Base-by-base conservation (phyloP, 306 rosid species). In the Begonia masoniana region DNA sequence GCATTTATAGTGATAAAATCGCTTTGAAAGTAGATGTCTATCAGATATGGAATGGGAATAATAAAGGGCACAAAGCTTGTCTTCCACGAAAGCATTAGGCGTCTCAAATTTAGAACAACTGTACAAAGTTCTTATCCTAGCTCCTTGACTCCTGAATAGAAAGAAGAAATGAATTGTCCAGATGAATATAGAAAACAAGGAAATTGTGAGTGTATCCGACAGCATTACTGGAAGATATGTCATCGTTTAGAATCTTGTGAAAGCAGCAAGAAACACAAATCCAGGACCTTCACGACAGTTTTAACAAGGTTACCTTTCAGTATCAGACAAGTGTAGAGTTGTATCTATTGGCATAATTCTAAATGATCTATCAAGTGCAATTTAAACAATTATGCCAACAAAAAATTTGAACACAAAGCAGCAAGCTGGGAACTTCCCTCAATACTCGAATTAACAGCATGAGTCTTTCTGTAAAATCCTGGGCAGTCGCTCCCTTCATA, bases 111-210 rank as follows among this genome's bases (percentile, higher is more conserved):
- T 71, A 56, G 71, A 67, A 60, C 62, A 64, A 43, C 59, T 71
- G 13, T 51, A 62, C 21, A 70, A 60, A 24, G 60, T 69, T 78
- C 79, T 68, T 10, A 59, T 36, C 31, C 64, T 61, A 50, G 68
- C 64, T n/a, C 73, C 66, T 58, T 31, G 69, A 51, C 52, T 68
- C 82, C 99, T 91, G 62, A 45, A 62, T 60, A 50, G 45, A 74
- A 41, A 52, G 26, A 60, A 43, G 63, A 41, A 21, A 31, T 15
- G 43, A 56, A 5, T n/a, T 6, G 6, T 10, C 9, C 7, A 31
- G 39, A 31, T 31, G 39, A 31, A 31, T 7, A 31, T 31, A 31
- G 7, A 31, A 31, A 31, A 43, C 11, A 42, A 43, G 31, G 58
- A 56, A 17, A 56, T 24, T 7, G 41, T 19, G 10, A 15, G 55